These are phyloP conservation scores for Houttuynia cordata DNA, from an alignment of 164 flowering plant genomes.

Conservation along the genomic window DNA sequence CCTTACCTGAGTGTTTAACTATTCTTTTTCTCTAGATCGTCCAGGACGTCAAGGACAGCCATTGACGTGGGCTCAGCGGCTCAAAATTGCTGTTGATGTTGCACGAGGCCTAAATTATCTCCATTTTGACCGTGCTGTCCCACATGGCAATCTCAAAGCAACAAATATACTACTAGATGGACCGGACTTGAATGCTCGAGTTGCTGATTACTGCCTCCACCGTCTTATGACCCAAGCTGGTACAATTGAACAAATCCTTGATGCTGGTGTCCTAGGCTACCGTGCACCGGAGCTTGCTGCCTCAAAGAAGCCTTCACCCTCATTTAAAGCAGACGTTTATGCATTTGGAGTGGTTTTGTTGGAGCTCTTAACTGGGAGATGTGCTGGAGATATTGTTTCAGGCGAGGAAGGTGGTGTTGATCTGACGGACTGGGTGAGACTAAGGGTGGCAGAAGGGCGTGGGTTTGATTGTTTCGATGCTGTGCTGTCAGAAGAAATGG, in stretches of 20 bases:
- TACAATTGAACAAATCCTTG: constrained; percentile 77
- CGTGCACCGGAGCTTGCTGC: constrained; percentile 90
- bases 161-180: constrained; percentile 77
- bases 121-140: constrained; percentile 92
- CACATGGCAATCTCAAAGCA: constrained; percentile 95
- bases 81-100: constrained; percentile 84
- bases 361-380: constrained; percentile 77
- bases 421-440: constrained; percentile 76
- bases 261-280: constrained; percentile 82
- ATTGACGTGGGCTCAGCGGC: constrained; percentile 71
- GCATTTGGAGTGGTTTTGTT: constrained; percentile 85
- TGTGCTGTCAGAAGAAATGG: constrained; percentile 31
- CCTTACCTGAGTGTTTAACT: neutral
- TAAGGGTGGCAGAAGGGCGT: constrained; percentile 64
- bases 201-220: constrained; percentile 94
- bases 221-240: constrained; percentile 98
- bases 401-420: constrained; percentile 74
- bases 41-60: constrained; percentile 84
- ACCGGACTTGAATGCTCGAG: constrained; percentile 84
- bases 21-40: constrained; percentile 33
- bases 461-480: constrained; percentile 68
- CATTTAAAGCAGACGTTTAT: constrained; percentile 93
- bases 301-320: constrained; percentile 76
- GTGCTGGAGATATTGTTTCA: constrained; percentile 88
- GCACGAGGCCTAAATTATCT: constrained; percentile 98